phyloP scores from a whole-genome alignment of 2,329 filamentous ascomycete genomes.

The Ophiostoma novo-ulmi region DNA sequence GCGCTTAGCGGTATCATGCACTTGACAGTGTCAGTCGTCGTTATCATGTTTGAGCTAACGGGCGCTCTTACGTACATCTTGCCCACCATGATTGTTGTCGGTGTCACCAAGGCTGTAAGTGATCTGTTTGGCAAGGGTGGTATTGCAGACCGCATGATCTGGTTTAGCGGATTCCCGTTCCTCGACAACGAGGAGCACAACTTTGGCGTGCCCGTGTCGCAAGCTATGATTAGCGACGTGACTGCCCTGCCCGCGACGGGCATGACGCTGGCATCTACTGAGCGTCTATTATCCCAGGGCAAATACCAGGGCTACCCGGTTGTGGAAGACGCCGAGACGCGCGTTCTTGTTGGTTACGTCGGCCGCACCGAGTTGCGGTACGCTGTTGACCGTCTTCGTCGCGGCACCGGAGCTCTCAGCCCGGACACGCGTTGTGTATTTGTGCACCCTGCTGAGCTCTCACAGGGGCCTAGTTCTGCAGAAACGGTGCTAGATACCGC shows the following conservation, averaged over 20 bases:
- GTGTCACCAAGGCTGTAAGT: conserved; percentile 88
- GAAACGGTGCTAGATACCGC: conserved; percentile 39
- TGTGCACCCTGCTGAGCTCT: conserved; percentile 40
- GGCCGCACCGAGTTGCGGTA: conserved; percentile 88
- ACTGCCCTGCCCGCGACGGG: conserved; percentile 69
- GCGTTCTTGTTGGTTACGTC: conserved; percentile 81
- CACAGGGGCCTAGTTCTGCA: not conserved
- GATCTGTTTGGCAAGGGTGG: conserved; percentile 92
- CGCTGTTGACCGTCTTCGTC: conserved; percentile 74
- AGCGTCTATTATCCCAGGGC: conserved; percentile 69
- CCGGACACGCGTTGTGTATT: conserved; percentile 71
- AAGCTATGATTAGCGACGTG: conserved; percentile 77
- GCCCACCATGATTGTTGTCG: conserved; percentile 98
- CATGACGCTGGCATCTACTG: conserved; percentile 69
- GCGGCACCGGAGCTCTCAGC: conserved; percentile 57
- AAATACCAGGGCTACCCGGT: conserved; percentile 92
- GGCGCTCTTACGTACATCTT: conserved; percentile 96
- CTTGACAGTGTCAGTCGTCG: conserved; percentile 90
- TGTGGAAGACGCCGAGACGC: conserved; percentile 66
- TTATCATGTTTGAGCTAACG: conserved; percentile 99
- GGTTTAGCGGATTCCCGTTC: conserved; percentile 96
- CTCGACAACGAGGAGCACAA: conserved; percentile 97
- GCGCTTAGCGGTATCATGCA: conserved; percentile 97
- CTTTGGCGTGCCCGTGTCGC: conserved; percentile 87
- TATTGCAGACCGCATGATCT: conserved; percentile 97